phyloP scores from a whole-genome alignment of 1,284 basidiomycete genomes.

The Tilletia setariae region DNA sequence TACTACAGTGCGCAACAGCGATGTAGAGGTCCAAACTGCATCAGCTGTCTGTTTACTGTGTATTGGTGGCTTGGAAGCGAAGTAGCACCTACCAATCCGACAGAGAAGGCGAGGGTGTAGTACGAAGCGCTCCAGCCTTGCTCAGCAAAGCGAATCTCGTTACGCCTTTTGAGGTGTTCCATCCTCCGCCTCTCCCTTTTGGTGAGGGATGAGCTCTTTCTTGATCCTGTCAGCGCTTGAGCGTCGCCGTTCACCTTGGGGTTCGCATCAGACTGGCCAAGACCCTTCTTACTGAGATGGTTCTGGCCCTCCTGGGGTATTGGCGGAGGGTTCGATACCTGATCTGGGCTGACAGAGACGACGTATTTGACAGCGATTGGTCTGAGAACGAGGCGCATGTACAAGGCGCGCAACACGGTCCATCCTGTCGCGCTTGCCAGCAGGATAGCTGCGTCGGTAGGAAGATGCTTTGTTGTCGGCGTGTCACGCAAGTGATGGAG shows the following conservation, averaged over 20 bases:
- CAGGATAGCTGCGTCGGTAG: constrained; percentile 40
- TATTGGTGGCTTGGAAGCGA: constrained; percentile 22
- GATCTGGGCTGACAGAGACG: constrained; percentile 15
- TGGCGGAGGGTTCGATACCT: background rate
- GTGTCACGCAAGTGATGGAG: background rate
- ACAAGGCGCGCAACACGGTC: constrained; percentile 34
- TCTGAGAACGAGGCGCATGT: constrained; percentile 38
- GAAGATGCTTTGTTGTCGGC: background rate
- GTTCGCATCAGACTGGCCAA: constrained; percentile 6
- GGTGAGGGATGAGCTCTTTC: background rate
- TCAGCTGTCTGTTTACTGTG: background rate
- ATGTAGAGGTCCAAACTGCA: background rate
- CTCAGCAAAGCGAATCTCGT: constrained; percentile 80
- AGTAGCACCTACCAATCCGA: constrained; percentile 71
- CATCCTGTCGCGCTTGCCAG: constrained; percentile 42
- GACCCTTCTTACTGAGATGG: constrained; percentile 17
- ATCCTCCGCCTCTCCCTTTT: background rate
- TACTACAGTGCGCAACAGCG: constrained; percentile 60
- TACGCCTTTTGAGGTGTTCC: constrained; percentile 37
- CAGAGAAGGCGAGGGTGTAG: constrained; percentile 70
- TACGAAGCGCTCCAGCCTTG: constrained; percentile 87
- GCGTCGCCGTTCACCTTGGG: background rate
- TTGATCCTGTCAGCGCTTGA: background rate
- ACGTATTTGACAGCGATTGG: constrained; percentile 36
- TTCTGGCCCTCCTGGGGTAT: constrained; percentile 14